Conservation (phyloP, 371 early-diverging fungal genomes). For the Mortierella sp. region DNA sequence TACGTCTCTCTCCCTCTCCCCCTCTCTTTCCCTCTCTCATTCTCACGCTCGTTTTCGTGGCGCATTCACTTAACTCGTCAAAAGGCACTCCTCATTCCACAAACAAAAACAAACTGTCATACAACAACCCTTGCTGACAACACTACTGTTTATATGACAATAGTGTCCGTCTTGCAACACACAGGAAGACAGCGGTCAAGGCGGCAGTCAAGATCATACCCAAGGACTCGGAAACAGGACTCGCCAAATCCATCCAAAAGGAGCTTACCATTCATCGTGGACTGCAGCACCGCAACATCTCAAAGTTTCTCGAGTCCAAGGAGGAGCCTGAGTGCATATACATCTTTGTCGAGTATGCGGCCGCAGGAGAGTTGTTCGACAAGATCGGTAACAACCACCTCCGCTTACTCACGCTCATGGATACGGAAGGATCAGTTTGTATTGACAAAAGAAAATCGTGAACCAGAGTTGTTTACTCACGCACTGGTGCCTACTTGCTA, state of each 20-base stretch:
- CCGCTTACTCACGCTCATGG: neutral
- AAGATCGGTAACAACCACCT: conserved; percentile 61
- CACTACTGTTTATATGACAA: neutral
- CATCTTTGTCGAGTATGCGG: conserved; percentile 71
- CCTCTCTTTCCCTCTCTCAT: neutral
- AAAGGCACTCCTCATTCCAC: neutral
- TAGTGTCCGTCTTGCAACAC: conserved; percentile 65
- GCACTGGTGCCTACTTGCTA: neutral
- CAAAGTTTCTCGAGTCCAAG: conserved; percentile 59
- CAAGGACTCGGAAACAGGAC: conserved; percentile 49
- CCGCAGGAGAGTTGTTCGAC: conserved; percentile 77
- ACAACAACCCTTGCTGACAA: neutral
- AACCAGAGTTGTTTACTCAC: neutral
- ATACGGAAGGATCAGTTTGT: no score
- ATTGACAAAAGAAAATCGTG: no score
- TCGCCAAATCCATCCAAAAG: conserved; percentile 57
- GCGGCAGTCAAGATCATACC: conserved; percentile 69
- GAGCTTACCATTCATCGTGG: conserved; percentile 67
- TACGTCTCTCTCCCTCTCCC: conserved; percentile 29
- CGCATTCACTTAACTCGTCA: neutral
- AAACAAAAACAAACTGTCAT: neutral
- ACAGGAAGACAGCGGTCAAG: conserved; percentile 49
- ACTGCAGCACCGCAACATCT: conserved; percentile 65
- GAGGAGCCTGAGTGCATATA: conserved; percentile 64
- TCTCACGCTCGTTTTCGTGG: neutral